Evolutionary conservation across 192 early-diverging fungal genomes (phyloP), one percentile per base, ranked within the genome.

Genomic region (Gigaspora rosea): DNA sequence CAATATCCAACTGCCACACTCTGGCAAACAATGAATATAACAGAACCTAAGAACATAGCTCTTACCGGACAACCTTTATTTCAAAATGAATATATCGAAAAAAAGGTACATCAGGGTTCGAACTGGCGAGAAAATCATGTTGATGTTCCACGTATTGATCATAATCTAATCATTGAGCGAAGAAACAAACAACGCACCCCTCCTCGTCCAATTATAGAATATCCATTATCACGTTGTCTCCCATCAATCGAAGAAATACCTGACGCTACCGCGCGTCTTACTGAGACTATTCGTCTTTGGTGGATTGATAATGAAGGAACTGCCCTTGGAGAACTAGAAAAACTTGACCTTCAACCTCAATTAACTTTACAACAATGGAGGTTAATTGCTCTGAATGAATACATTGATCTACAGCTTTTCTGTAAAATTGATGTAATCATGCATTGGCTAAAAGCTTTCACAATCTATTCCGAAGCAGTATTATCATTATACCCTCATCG

Each of bases 191-290:
- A 33, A 33, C 61, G n/a, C 13, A n/a, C 15, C 27, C 61, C 61
- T 63, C 27, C 61, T 6, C 66, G 66, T 48, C 66, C 66, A 32
- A n/a, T 18, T 48, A 48, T 68, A 41, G 66, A 68, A 20, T 68
- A 68, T 49, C 47, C 66, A 27, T 22, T 68, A 68, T 41, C 66
- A 41, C 66, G 66, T 16, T 68, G 66, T 48, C 35, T 68, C 20
- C 66, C 66, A 46, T 68, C 66, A 49, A 41, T 32, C n/a, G 66
- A 68, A 68, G 66, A 41, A n/a, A 68, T 68, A n/a, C 66, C 66
- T 68, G 66, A 68, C n/a, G 41, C 66, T 48, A 48, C 47, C 11
- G 66, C 66, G 20, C 66, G 66, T 48, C 41, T 68, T 49, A 68
- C 35, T 13, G 66, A 68, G 20, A 68, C 47, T n/a, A 68, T 68